These are phyloP conservation scores for Fusarium albidum DNA, from an alignment of 2,329 filamentous ascomycete species.

Conservation along the genomic window DNA sequence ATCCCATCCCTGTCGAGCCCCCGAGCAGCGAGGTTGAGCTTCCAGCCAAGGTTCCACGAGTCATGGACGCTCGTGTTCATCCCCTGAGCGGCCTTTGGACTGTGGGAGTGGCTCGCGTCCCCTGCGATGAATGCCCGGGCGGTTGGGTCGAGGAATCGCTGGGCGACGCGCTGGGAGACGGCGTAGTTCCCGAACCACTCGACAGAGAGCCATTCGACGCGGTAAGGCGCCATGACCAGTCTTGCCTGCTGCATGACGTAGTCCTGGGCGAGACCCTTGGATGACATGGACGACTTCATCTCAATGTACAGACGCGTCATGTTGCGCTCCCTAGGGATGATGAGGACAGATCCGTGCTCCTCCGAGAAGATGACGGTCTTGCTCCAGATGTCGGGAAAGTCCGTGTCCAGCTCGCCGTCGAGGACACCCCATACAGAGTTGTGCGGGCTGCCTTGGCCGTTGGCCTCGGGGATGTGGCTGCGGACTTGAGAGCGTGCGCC, in stretches of 20 bases:
- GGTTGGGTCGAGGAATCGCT: conserved; percentile 69
- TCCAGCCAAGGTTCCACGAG: conserved; percentile 65
- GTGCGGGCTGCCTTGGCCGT: conserved; percentile 62
- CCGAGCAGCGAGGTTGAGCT: conserved; percentile 59
- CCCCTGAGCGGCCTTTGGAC: conserved; percentile 73
- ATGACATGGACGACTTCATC: conserved; percentile 54
- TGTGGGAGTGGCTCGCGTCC: conserved; percentile 75
- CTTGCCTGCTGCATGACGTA: conserved; percentile 74
- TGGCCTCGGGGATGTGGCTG: conserved; percentile 63
- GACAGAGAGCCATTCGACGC: conserved; percentile 62
- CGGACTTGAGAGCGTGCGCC: conserved; percentile 75
- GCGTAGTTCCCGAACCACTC: conserved; percentile 78
- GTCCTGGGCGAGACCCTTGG: conserved; percentile 59
- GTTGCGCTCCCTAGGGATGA: conserved; percentile 75
- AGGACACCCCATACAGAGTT: conserved; percentile 73
- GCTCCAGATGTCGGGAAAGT: conserved; percentile 78
- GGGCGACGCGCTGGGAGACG: conserved; percentile 74
- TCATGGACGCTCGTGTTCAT: conserved; percentile 70
- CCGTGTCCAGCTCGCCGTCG: conserved; percentile 73
- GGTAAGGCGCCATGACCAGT: conserved; percentile 65
- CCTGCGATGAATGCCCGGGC: conserved; percentile 70
- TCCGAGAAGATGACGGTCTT: conserved; percentile 74
- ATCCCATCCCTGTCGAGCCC: conserved; percentile 59
- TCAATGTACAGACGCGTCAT: conserved; percentile 72
- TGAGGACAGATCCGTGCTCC: conserved; percentile 71